Percentiles rank a stretch among this genome's conserved stretches.
Evolutionary conservation across 495 filamentous ascomycete genomes (phyloP).

Genomic region (Lineolata rhizophorae): DNA sequence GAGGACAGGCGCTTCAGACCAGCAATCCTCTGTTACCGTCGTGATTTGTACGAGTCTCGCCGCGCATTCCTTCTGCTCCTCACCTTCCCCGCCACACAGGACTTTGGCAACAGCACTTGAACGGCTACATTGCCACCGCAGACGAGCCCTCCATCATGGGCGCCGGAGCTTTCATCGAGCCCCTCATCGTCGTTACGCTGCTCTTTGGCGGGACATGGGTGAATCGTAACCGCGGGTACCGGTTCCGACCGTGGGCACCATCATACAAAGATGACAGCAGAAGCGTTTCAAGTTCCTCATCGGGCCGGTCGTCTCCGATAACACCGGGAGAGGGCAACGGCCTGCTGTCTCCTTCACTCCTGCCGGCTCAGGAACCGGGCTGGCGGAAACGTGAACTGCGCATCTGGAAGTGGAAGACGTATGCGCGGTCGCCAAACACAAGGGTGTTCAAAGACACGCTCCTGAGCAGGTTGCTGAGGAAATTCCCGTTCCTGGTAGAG

Average conservation of each 20-base stretch:
- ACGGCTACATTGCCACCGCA: no score
- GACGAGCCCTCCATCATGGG: slow-evolving; percentile 27
- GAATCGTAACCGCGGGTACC: slow-evolving; percentile 27
- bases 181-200: slow-evolving; percentile 29
- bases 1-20: no score
- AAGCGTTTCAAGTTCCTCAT: slow-evolving; percentile 9
- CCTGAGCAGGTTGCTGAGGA: slow-evolving; percentile 35
- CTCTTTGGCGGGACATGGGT: slow-evolving; percentile 39
- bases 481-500: slow-evolving; percentile 56
- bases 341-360: slow-evolving; percentile 13
- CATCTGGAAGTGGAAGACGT: no score
- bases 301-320: slow-evolving; percentile 2
- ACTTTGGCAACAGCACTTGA: no score
- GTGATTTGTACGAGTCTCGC: no score
- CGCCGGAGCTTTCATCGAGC: slow-evolving; percentile 28
- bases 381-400: slow-evolving; percentile 25
- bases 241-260: no score
- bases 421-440: slow-evolving; percentile 35
- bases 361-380: slow-evolving; percentile 10
- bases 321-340: slow-evolving; percentile 2
- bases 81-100: no score
- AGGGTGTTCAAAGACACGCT: slow-evolving; percentile 27
- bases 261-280: no score
- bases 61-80: no score
- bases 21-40: no score